Percentiles rank a stretch among this genome's conserved stretches.
Evolutionary conservation across 805 yeast genomes (phyloP).

Genomic region (Pichia pseudocactophila): DNA sequence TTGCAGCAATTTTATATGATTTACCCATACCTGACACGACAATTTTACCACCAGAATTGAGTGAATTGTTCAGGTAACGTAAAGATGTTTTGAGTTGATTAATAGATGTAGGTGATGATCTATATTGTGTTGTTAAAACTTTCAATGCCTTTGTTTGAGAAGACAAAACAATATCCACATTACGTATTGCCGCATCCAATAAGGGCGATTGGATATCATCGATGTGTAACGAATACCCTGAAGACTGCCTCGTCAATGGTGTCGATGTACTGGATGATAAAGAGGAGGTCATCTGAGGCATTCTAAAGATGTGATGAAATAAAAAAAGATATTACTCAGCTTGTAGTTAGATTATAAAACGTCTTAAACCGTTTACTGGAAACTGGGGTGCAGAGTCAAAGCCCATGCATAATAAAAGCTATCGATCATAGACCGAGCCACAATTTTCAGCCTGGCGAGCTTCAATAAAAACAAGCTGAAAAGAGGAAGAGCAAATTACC

Average conservation of each 20-base stretch:
- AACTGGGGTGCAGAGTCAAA: too few species aligned
- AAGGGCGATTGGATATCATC: conserved; percentile 18
- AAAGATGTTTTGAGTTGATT: conserved; percentile 36
- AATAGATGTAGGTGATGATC: conserved; percentile 36
- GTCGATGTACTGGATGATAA: conserved; percentile 10
- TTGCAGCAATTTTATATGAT: conserved; percentile 68
- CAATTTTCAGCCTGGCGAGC: not conserved
- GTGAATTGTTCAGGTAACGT: conserved; percentile 33
- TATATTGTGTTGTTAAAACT: conserved; percentile 38
- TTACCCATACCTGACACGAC: conserved; percentile 82
- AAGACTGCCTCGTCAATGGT: conserved; percentile 21
- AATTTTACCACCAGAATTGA: conserved; percentile 53
- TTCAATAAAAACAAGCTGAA: too few species aligned
- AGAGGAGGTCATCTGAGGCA: not conserved
- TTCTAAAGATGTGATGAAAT: not conserved
- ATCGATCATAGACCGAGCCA: not conserved
- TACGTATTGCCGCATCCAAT: conserved; percentile 19
- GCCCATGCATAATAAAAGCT: too few species aligned
- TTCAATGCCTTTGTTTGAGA: conserved; percentile 41
- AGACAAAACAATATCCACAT: conserved; percentile 34
- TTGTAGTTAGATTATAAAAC: too few species aligned
- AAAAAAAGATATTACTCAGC: too few species aligned
- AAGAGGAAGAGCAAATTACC: too few species aligned
- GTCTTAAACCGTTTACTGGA: too few species aligned
- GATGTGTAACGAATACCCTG: conserved; percentile 21